Base-by-base conservation (phyloP, 176 grass and related monocot genomes). In the Triticum dicoccoides region DNA sequence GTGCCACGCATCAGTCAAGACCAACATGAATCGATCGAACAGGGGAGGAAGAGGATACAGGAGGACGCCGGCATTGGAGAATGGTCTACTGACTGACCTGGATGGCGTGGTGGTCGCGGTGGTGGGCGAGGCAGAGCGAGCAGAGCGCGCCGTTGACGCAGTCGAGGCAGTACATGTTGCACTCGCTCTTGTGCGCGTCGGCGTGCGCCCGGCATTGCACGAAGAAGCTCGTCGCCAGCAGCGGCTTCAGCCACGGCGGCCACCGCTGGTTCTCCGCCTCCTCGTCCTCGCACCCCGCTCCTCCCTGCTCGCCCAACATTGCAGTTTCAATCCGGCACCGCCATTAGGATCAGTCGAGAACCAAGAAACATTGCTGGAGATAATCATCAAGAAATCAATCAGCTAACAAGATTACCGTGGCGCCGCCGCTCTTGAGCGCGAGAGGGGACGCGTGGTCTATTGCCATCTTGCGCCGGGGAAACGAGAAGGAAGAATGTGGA, bases 131-230 rank as follows among this genome's bases (percentile, higher is more conserved):
- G 88, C 96, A 98, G 76, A 94, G 84, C 6, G 96, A 92, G 87
- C 96, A 98, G 65, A 98, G 93, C 18, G 91, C 90, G 79, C 92
- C 96, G 77, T 91, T 78, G 81, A 84, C 74, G 87, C 96, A 98
- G 68, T 96, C 93, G 76, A 98, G 91, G 87, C 96, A 98, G 88
- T 91, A 98, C 96, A 96, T 96, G 88, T 98, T 98, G 86, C 96
- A 98, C 87, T 96, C 96, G 63, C 91, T 92, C 84, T 94, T 98
- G 90, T 92, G 93, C 66, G 84, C 87, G 61, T 90, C 91, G 1
- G 80, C 85, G 84, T 98, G 96, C 34, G 73, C 71, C 67, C 89
- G 83, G 94, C 97, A 99, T 94, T 99, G 97, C 73, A 87, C 90
- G 88, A 98, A 98, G 96, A 98, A 98, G 49, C 73, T 86, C 45